Evolutionary conservation across 202 grass and related monocot genomes (phyloP).

Genomic region (Cymbopogon flexuosus): DNA sequence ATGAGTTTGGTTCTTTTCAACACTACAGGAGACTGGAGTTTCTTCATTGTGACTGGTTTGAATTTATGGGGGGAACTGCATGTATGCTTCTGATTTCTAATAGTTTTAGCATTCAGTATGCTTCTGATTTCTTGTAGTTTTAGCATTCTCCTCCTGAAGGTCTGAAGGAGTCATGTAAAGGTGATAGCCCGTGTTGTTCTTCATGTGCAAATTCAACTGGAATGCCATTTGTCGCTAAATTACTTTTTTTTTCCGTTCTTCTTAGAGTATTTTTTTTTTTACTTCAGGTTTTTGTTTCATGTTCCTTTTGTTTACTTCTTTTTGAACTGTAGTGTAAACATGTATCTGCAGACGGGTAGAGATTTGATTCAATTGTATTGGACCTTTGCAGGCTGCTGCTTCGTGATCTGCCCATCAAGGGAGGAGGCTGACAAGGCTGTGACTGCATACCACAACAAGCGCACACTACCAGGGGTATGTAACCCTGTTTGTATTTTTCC

Average conservation of each 20-base stretch:
- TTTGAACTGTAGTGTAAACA: background rate
- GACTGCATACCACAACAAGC: conserved; percentile 82
- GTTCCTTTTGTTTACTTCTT: conserved; percentile 13
- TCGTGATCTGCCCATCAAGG: conserved; percentile 85
- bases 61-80: conserved; percentile 2
- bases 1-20: background rate
- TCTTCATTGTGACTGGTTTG: conserved; percentile 22
- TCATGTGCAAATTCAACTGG: background rate
- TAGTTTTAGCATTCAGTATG: background rate
- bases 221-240: background rate
- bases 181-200: background rate
- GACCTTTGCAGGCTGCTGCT: conserved; percentile 80
- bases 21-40: background rate
- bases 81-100: too few species aligned
- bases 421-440: conserved; percentile 97
- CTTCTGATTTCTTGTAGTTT: background rate
- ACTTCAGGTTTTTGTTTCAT: background rate
- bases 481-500: background rate
- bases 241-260: background rate
- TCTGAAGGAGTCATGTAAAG: background rate
- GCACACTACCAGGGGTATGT: conserved; percentile 73
- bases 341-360: conserved; percentile 3
- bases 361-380: conserved; percentile 17
- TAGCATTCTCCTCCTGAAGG: background rate
- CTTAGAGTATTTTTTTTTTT: background rate